Percentiles rank a stretch among this genome's conserved stretches.
These are phyloP conservation scores for Fusarium nurragi DNA, from an alignment of 2,329 filamentous ascomycete species.

Conservation along the genomic window DNA sequence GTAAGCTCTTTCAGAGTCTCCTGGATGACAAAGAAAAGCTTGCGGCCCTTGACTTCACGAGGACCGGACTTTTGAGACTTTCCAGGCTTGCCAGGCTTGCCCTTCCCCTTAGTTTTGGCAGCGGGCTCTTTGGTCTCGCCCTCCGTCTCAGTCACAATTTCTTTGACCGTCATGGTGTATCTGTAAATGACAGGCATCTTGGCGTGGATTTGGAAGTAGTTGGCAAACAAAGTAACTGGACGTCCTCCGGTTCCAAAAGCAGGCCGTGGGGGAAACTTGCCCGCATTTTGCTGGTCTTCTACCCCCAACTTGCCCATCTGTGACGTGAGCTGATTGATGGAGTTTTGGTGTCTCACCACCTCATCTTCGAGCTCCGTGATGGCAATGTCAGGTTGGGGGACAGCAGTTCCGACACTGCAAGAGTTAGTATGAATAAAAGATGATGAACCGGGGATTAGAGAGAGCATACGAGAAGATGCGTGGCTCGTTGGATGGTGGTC, in stretches of 20 bases:
- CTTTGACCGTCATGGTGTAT: slow-evolving; percentile 56
- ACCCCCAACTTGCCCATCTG: slow-evolving; percentile 52
- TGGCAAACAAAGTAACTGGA: slow-evolving; percentile 60
- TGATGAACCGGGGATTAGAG: neutral
- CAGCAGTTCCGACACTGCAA: slow-evolving; percentile 37
- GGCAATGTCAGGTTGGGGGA: slow-evolving; percentile 39
- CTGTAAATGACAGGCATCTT: slow-evolving; percentile 52
- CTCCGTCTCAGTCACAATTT: slow-evolving; percentile 29
- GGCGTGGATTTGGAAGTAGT: slow-evolving; percentile 61
- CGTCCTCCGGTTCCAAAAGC: slow-evolving; percentile 58
- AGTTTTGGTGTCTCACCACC: slow-evolving; percentile 47
- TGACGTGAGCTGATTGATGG: slow-evolving; percentile 45
- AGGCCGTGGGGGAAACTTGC: slow-evolving; percentile 58
- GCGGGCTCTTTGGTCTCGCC: slow-evolving; percentile 5
- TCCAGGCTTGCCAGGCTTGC: slow-evolving; percentile 15
- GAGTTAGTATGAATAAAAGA: slow-evolving; percentile 9
- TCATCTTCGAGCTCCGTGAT: slow-evolving; percentile 54
- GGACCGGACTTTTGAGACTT: slow-evolving; percentile 19
- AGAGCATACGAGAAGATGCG: slow-evolving; percentile 38
- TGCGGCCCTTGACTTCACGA: slow-evolving; percentile 53
- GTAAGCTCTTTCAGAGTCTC: slow-evolving; percentile 51
- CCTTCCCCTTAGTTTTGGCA: slow-evolving; percentile 23
- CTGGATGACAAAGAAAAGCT: slow-evolving; percentile 55
- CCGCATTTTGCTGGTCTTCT: slow-evolving; percentile 33
- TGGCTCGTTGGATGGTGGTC: slow-evolving; percentile 4